phyloP scores from a whole-genome alignment of 306 rosid species.

The Glycine tomentella region DNA sequence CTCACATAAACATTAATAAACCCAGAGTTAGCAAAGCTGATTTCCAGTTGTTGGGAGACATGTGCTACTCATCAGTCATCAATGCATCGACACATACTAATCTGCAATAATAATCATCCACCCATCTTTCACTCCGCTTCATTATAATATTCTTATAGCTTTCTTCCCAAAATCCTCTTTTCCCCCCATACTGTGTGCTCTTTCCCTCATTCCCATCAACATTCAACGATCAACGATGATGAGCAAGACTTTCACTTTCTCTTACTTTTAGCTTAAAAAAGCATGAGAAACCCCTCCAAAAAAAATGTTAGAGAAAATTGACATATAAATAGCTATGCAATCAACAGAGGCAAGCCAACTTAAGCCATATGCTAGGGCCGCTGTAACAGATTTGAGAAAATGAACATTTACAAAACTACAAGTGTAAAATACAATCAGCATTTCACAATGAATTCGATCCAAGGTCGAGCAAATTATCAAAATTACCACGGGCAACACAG shows the following conservation, averaged over 20 bases:
- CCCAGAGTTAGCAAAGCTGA: conserved; percentile 17
- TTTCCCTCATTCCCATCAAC: conserved; percentile 34
- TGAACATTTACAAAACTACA: not conserved
- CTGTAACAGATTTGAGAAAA: conserved; percentile 8
- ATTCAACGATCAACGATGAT: conserved; percentile 30
- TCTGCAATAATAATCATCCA: conserved; percentile 25
- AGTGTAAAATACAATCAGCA: not conserved
- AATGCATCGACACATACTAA: conserved; percentile 26
- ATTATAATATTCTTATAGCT: conserved; percentile 16
- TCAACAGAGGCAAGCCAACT: conserved; percentile 3
- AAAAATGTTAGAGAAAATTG: conserved; percentile 4
- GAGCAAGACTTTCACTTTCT: conserved; percentile 12
- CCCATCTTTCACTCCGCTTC: conserved; percentile 17
- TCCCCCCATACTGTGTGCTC: not conserved
- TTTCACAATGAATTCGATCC: conserved; percentile 1
- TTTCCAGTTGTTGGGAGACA: conserved; percentile 13
- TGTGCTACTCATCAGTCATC: conserved; percentile 41
- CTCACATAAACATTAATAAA: conserved; percentile 19
- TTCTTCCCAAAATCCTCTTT: conserved; percentile 38
- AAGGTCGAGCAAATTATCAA: not conserved
- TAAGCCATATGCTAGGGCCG: conserved; percentile 16
- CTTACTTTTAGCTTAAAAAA: conserved; percentile 2
- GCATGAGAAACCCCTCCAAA: no score
- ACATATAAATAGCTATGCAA: not conserved
- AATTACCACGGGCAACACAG: not conserved